Percentiles rank a stretch among this genome's conserved stretches.
phyloP scores from a whole-genome alignment of 768 basidiomycete genomes.

The Boletus reticulatus region DNA sequence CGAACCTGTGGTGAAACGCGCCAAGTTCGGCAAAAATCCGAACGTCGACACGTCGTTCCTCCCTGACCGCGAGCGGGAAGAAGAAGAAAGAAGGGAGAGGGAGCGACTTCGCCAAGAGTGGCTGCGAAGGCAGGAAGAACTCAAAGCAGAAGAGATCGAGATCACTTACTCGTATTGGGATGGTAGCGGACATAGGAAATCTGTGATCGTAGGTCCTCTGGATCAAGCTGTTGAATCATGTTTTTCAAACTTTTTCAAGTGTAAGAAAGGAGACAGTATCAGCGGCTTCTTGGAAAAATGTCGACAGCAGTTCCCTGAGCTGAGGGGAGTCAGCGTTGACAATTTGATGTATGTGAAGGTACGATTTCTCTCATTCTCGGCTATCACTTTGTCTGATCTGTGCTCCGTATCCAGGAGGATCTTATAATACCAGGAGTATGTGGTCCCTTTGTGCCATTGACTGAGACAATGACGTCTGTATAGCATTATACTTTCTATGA shows the following conservation, averaged over 20 bases:
- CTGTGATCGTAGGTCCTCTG: slow-evolving; percentile 65
- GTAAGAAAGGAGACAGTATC: slow-evolving; percentile 95
- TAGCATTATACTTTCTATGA: slow-evolving; percentile 98
- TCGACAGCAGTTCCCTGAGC: slow-evolving; percentile 87
- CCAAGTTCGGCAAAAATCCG: slow-evolving; percentile 92
- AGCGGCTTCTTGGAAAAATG: slow-evolving; percentile 90
- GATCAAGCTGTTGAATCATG: neutral
- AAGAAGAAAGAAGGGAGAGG: slow-evolving; percentile 82
- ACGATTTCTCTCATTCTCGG: slow-evolving; percentile 14
- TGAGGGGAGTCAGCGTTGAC: slow-evolving; percentile 86
- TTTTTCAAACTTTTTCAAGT: slow-evolving; percentile 45
- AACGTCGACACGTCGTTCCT: slow-evolving; percentile 97
- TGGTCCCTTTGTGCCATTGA: neutral
- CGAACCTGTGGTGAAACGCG: slow-evolving; percentile 59
- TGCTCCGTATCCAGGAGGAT: slow-evolving; percentile 69
- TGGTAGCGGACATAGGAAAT: slow-evolving; percentile 94
- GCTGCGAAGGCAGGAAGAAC: slow-evolving; percentile 68
- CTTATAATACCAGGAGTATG: slow-evolving; percentile 94
- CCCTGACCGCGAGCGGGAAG: slow-evolving; percentile 96
- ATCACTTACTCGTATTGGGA: slow-evolving; percentile 98
- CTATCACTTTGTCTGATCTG: slow-evolving; percentile 1
- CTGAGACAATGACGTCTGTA: neutral
- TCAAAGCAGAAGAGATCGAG: slow-evolving; percentile 77
- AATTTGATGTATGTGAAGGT: slow-evolving; percentile 99
- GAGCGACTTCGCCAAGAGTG: slow-evolving; percentile 90